These are phyloP conservation scores for Dictyophora rubrovolvata DNA, from an alignment of 768 basidiomycete species.

Conservation along the genomic window DNA sequence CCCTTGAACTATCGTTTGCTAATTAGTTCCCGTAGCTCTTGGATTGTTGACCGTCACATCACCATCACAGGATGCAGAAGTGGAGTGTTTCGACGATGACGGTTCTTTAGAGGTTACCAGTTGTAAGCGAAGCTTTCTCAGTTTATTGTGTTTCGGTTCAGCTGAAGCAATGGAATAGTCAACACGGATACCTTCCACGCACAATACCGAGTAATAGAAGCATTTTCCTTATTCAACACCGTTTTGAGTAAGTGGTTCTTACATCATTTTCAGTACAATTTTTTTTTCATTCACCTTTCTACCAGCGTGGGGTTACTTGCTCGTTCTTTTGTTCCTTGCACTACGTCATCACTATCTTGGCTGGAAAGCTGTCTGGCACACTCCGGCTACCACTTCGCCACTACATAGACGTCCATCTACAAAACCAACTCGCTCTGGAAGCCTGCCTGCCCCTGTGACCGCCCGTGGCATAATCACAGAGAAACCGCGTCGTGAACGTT, in stretches of 20 bases:
- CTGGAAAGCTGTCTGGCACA: conserved; percentile 50
- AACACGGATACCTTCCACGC: conserved; percentile 80
- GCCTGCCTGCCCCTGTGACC: conserved; percentile 34
- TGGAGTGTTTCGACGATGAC: conserved; percentile 63
- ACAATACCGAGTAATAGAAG: conserved; percentile 76
- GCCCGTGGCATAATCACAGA: conserved; percentile 15
- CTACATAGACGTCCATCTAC: conserved; percentile 11
- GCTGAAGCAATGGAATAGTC: conserved; percentile 32
- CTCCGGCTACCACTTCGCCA: conserved; percentile 48
- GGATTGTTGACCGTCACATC: conserved; percentile 64
- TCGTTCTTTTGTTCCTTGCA: conserved; percentile 35
- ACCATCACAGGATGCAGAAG: conserved; percentile 69
- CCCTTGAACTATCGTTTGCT: conserved; percentile 9
- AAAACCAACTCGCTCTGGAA: conserved; percentile 18
- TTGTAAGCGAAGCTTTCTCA: conserved; percentile 39
- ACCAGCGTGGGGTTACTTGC: conserved; percentile 37
- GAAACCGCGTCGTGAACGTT: conserved; percentile 15
- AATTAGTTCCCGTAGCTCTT: conserved; percentile 43
- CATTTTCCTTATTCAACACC: conserved; percentile 72
- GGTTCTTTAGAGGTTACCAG: conserved; percentile 47
- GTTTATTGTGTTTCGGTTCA: not conserved
- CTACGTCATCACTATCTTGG: conserved; percentile 34
- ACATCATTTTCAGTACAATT: conserved; percentile 28
- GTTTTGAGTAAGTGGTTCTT: conserved; percentile 46
- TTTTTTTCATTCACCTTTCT: conserved; percentile 13